phyloP scores from a whole-genome alignment of 2,329 filamentous ascomycete genomes.

The Diaporthe helianthi region DNA sequence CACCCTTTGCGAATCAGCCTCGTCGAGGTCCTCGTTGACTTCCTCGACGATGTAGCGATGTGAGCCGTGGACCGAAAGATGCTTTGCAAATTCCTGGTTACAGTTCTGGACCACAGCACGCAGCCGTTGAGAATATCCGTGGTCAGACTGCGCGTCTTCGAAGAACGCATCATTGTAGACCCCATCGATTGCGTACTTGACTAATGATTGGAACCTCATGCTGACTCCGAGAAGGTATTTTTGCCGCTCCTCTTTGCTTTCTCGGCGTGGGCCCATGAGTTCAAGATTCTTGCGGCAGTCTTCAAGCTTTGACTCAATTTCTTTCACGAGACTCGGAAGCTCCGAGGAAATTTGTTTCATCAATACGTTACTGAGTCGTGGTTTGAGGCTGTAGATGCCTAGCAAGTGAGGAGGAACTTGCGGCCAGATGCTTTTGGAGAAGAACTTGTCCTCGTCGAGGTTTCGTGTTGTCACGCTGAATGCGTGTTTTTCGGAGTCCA shows the following conservation, averaged over 20 bases:
- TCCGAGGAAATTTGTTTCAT: constrained; percentile 38
- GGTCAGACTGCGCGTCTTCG: constrained; percentile 21
- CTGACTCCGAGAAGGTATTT: constrained; percentile 43
- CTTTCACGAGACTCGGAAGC: constrained; percentile 37
- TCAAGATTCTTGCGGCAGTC: constrained; percentile 32
- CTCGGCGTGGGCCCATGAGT: constrained; percentile 34
- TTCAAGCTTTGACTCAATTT: constrained; percentile 34
- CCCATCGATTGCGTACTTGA: constrained; percentile 41
- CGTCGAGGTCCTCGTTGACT: not conserved
- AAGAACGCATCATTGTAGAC: constrained; percentile 39
- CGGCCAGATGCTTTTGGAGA: constrained; percentile 42
- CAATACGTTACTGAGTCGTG: constrained; percentile 32
- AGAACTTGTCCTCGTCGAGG: constrained; percentile 35
- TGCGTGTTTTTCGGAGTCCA: constrained; percentile 38
- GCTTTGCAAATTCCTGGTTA: constrained; percentile 15
- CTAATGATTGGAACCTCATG: constrained; percentile 37
- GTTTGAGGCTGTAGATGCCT: constrained; percentile 34
- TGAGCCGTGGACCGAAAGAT: not conserved
- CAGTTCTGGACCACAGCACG: constrained; percentile 29
- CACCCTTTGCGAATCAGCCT: not conserved
- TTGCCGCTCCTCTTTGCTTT: constrained; percentile 39
- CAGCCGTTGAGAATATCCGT: constrained; percentile 19
- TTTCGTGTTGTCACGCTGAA: constrained; percentile 36
- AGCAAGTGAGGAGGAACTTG: constrained; percentile 43
- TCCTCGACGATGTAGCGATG: not conserved